Conservation (phyloP, 495 filamentous ascomycete genomes). For the Entonaema liquescens region DNA sequence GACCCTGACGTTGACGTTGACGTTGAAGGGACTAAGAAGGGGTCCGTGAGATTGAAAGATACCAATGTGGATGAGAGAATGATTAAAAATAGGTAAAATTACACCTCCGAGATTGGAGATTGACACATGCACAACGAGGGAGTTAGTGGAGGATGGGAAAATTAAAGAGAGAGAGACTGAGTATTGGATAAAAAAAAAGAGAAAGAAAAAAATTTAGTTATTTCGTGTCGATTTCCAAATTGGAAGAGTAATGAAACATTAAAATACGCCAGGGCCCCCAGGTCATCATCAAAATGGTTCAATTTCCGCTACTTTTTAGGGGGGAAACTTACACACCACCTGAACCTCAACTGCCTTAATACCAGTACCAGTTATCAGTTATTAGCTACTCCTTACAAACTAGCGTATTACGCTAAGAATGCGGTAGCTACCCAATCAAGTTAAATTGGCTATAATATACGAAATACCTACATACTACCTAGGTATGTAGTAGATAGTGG, state of each 20-base stretch:
- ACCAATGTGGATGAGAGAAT: neutral
- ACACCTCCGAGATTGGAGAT: conserved; percentile 37
- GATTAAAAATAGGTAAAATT: conserved; percentile 29
- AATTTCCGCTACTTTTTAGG: conserved; percentile 25
- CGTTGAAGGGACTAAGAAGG: neutral
- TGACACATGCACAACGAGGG: conserved; percentile 27
- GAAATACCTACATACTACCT: neutral
- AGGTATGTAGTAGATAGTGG: neutral
- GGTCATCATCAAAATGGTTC: conserved; percentile 31
- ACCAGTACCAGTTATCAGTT: neutral
- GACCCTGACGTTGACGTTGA: no score
- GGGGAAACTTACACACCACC: neutral
- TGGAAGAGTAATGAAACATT: conserved; percentile 40
- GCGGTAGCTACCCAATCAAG: neutral
- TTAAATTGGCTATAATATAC: neutral
- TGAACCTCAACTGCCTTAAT: neutral
- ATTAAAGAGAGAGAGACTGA: conserved; percentile 20
- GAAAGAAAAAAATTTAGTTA: conserved; percentile 29
- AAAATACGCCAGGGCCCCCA: conserved; percentile 30
- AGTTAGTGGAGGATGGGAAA: conserved; percentile 4
- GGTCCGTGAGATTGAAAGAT: neutral
- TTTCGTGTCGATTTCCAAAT: conserved; percentile 33
- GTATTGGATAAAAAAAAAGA: conserved; percentile 26
- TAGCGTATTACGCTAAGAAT: neutral
- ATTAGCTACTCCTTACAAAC: neutral